Conservation (phyloP, 108 stramenopile species). For the Skeletonema tropicum region DNA sequence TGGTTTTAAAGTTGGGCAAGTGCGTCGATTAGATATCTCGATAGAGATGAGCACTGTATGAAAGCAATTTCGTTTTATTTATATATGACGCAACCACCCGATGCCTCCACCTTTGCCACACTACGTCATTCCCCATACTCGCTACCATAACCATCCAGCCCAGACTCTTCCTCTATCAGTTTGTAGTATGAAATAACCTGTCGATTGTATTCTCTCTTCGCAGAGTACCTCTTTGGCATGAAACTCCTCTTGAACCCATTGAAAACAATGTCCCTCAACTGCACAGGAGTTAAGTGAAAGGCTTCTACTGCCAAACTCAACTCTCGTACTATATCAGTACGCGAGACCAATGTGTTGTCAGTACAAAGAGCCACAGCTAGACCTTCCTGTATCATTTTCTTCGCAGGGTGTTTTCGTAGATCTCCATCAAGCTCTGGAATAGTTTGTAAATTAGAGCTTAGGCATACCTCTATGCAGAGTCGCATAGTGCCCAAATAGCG, state of each 20-base stretch:
- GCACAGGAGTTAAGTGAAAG: constrained; percentile 35
- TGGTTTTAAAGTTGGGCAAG: too few species aligned
- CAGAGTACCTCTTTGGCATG: constrained; percentile 35
- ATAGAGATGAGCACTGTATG: too few species aligned
- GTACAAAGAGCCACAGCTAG: constrained; percentile 45
- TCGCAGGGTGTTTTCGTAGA: constrained; percentile 35
- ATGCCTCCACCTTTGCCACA: not conserved
- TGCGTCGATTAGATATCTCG: too few species aligned
- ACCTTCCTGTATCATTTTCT: constrained; percentile 44
- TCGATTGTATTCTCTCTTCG: constrained; percentile 39
- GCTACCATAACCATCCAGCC: constrained; percentile 28
- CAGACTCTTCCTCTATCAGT: constrained; percentile 36
- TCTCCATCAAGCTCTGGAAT: constrained; percentile 42
- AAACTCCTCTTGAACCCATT: constrained; percentile 50
- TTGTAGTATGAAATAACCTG: constrained; percentile 45
- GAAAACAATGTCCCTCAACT: constrained; percentile 33
- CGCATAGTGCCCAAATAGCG: constrained; percentile 43
- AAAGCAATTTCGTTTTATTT: too few species aligned
- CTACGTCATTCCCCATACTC: constrained; percentile 15
- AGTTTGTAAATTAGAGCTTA: constrained; percentile 44
- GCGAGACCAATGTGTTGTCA: constrained; percentile 34
- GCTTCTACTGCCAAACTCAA: constrained; percentile 35
- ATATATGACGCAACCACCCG: too few species aligned
- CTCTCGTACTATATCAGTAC: constrained; percentile 35
- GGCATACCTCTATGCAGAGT: constrained; percentile 44